Evolutionary conservation across 2,329 filamentous ascomycete genomes (phyloP).

Genomic region (Grosmannia huntii): DNA sequence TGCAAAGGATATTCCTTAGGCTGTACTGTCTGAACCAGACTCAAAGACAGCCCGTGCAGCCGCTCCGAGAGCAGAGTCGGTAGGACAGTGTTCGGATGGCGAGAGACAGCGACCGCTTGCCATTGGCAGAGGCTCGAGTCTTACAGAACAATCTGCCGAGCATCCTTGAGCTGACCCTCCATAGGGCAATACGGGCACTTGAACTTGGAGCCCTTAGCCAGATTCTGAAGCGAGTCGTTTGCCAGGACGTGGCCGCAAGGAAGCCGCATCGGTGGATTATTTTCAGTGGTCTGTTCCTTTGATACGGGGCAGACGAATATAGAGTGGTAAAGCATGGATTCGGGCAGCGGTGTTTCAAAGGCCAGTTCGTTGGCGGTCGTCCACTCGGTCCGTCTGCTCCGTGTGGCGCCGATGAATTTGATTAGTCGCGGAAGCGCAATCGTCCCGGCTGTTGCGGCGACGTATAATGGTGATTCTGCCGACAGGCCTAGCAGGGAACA

Average conservation of each 20-base stretch:
- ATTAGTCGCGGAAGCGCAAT: slow-evolving; percentile 82
- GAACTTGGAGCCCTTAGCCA: slow-evolving; percentile 69
- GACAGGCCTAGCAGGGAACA: slow-evolving; percentile 83
- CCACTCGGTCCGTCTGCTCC: slow-evolving; percentile 86
- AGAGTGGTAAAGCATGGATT: slow-evolving; percentile 66
- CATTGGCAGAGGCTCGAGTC: neutral
- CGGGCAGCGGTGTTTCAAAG: slow-evolving; percentile 53
- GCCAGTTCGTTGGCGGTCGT: slow-evolving; percentile 83
- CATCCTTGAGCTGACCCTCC: slow-evolving; percentile 68
- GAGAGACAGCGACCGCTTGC: neutral
- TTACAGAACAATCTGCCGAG: slow-evolving; percentile 56
- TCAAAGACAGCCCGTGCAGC: neutral
- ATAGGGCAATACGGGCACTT: slow-evolving; percentile 95
- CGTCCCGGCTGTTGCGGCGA: slow-evolving; percentile 81
- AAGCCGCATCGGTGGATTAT: slow-evolving; percentile 93
- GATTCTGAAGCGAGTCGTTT: slow-evolving; percentile 63
- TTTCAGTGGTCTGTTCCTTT: slow-evolving; percentile 88
- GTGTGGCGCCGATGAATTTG: slow-evolving; percentile 80
- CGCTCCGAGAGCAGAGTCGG: neutral
- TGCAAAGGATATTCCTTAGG: no score
- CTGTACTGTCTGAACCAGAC: no score
- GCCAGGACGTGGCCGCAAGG: slow-evolving; percentile 92
- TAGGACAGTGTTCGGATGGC: neutral
- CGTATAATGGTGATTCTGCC: slow-evolving; percentile 83
- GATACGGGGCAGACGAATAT: slow-evolving; percentile 97